Conservation (phyloP, 495 filamentous ascomycete species). For the Neurospora sp. region DNA sequence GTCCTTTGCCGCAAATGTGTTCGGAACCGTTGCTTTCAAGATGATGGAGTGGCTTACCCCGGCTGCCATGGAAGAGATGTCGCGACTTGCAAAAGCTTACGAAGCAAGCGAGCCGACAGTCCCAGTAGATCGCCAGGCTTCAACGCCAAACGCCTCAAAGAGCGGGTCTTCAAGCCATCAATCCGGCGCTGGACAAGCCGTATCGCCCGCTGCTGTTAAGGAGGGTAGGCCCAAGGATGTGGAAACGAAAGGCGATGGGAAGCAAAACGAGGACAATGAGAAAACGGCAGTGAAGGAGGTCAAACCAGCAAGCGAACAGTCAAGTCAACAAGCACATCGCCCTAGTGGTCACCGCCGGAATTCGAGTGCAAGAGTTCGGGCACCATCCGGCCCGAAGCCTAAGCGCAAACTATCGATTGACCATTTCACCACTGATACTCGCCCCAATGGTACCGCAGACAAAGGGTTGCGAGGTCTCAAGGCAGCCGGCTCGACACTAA, state of each 20-base stretch:
- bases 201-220: neutral
- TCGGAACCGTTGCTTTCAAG: slow-evolving; percentile 64
- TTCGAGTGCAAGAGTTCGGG: slow-evolving; percentile 34
- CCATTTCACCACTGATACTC: slow-evolving; percentile 19
- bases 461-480: slow-evolving; percentile 25
- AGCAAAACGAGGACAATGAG: slow-evolving; percentile 1
- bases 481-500: slow-evolving; percentile 21
- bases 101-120: neutral
- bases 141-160: neutral
- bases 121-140: neutral
- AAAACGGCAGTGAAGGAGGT: neutral
- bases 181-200: neutral
- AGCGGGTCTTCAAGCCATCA: neutral
- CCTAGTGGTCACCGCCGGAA: slow-evolving; percentile 26
- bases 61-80: slow-evolving; percentile 33
- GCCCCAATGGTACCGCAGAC: slow-evolving; percentile 20
- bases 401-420: slow-evolving; percentile 31
- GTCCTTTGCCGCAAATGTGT: slow-evolving; percentile 75
- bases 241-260: neutral
- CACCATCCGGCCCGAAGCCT: slow-evolving; percentile 23
- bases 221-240: neutral
- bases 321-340: slow-evolving; percentile 6
- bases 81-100: slow-evolving; percentile 15
- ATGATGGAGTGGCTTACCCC: slow-evolving; percentile 74
- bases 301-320: neutral